These are phyloP conservation scores for Syncephalastrum racemosum DNA, from an alignment of 371 early-diverging fungal genomes.

Conservation along the genomic window DNA sequence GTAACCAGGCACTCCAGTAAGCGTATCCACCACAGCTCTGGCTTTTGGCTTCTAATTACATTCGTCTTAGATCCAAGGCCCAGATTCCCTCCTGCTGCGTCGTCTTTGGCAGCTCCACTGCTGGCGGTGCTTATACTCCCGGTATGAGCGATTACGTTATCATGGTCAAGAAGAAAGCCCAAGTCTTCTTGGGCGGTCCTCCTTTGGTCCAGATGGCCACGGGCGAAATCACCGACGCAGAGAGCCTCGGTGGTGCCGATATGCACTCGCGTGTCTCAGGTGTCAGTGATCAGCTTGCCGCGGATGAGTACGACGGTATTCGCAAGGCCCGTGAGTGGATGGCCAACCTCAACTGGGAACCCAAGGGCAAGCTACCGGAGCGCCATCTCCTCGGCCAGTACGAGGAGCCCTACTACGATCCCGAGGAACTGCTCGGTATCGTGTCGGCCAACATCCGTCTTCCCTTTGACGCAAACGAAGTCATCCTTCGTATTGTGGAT, in stretches of 20 bases:
- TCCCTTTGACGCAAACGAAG: constrained; percentile 71
- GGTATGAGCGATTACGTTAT: constrained; percentile 78
- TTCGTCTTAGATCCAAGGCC: constrained; percentile 58
- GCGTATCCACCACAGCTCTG: neutral
- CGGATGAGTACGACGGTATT: constrained; percentile 67
- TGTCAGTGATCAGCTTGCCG: constrained; percentile 65
- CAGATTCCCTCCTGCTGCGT: constrained; percentile 69
- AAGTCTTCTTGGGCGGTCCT: constrained; percentile 76
- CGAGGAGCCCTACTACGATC: constrained; percentile 60
- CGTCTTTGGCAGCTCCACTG: constrained; percentile 79
- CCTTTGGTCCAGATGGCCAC: constrained; percentile 80
- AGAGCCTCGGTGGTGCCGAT: constrained; percentile 73
- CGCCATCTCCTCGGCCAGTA: constrained; percentile 51
- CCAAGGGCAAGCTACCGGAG: constrained; percentile 51
- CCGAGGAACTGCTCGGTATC: constrained; percentile 66
- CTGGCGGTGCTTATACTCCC: constrained; percentile 77
- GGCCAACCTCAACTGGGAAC: constrained; percentile 63
- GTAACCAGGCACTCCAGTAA: constrained; percentile 63
- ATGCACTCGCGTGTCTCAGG: constrained; percentile 75
- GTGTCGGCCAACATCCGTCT: constrained; percentile 66
- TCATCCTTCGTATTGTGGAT: constrained; percentile 68
- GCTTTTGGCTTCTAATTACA: neutral
- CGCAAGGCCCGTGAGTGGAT: constrained; percentile 68
- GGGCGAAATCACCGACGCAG: constrained; percentile 71
- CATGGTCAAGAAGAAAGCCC: constrained; percentile 76